A percentile compares a stretch with the other conserved stretches of the same genome.
These are phyloP conservation scores for Ceratobasidium sp. DNA, from an alignment of 1,284 basidiomycete species.

Conservation along the genomic window DNA sequence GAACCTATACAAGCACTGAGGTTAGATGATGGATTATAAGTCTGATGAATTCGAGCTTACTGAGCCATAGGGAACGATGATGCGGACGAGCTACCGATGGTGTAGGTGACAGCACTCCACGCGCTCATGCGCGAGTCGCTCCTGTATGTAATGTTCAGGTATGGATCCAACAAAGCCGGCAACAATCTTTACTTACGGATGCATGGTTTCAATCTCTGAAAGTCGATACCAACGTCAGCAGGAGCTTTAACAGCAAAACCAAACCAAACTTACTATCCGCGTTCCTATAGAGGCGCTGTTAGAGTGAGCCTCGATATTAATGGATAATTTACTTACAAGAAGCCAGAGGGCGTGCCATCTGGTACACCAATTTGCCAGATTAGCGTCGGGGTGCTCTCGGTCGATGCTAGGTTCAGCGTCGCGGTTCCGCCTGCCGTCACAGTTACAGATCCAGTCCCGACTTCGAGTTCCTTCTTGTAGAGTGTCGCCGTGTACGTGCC, in stretches of 20 bases:
- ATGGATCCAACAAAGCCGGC: background rate
- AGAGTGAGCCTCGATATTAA: background rate
- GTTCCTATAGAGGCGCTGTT: constrained; percentile 53
- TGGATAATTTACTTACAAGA: constrained; percentile 56
- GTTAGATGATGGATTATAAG: background rate
- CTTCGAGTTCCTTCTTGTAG: constrained; percentile 62
- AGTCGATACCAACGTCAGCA: too few species aligned
- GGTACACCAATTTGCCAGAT: constrained; percentile 65
- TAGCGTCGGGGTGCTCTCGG: constrained; percentile 56
- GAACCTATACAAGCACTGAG: constrained; percentile 52
- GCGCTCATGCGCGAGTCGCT: background rate
- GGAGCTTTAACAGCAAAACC: too few species aligned
- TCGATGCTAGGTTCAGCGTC: constrained; percentile 54
- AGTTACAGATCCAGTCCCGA: constrained; percentile 60
- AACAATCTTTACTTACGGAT: constrained; percentile 22
- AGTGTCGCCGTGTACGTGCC: constrained; percentile 62
- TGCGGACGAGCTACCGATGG: constrained; percentile 53
- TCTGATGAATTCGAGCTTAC: background rate
- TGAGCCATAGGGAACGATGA: constrained; percentile 59
- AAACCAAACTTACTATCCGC: constrained; percentile 55
- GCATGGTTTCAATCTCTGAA: constrained; percentile 30
- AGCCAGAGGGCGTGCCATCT: constrained; percentile 64
- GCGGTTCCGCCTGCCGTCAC: constrained; percentile 60
- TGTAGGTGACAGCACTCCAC: constrained; percentile 53
- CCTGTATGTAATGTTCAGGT: too few species aligned